These are phyloP conservation scores for Diaporthe ilicicola DNA, from an alignment of 2,329 filamentous ascomycete genomes.

Conservation along the genomic window DNA sequence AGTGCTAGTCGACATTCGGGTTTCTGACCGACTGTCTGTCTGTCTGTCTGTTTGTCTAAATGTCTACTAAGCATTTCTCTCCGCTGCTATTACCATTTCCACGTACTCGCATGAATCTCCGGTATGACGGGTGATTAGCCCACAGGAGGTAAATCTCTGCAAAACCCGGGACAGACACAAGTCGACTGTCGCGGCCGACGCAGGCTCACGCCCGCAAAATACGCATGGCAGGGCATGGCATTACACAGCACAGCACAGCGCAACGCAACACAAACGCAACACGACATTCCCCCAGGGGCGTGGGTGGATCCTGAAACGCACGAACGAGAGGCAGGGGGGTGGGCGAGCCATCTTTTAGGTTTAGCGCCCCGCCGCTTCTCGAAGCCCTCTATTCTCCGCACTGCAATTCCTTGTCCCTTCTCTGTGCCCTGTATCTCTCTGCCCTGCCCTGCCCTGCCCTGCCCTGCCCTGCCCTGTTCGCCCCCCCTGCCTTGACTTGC, in stretches of 20 bases:
- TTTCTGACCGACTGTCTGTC: too few species aligned
- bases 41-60: too few species aligned
- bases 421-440: background rate
- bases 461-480: background rate
- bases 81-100: constrained; percentile 18
- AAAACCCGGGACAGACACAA: background rate
- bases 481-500: background rate
- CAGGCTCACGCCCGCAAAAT: constrained; percentile 21
- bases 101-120: constrained; percentile 14
- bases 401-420: constrained; percentile 21
- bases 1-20: too few species aligned
- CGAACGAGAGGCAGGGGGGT: constrained; percentile 11
- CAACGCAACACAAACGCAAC: constrained; percentile 9
- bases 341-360: constrained; percentile 21
- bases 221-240: background rate
- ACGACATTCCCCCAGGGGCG: constrained; percentile 18
- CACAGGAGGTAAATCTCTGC: background rate
- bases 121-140: constrained; percentile 9
- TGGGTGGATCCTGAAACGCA: constrained; percentile 31
- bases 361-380: constrained; percentile 32
- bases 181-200: constrained; percentile 8
- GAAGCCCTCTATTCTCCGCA: constrained; percentile 32
- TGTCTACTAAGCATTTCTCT: background rate
- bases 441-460: background rate
- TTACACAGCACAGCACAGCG: background rate